Conservation (phyloP, 2,329 filamentous ascomycete genomes). For the Penicillium sp. region DNA sequence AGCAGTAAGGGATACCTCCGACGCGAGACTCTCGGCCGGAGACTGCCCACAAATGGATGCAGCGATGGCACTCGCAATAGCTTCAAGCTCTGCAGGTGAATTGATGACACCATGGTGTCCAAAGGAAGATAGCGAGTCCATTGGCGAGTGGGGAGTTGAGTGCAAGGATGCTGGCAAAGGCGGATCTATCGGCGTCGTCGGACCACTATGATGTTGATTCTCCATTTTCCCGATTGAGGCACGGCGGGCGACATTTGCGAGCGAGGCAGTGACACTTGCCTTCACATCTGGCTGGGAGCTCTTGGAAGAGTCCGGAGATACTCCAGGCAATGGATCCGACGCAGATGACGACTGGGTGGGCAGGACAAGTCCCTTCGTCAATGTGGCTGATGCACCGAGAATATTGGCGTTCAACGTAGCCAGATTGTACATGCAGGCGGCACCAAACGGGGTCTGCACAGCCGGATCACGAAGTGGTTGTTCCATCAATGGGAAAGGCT, state of each 20-base stretch:
- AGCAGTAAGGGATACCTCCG: slow-evolving; percentile 10
- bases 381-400: neutral
- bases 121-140: too few relatives aligned
- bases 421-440: slow-evolving; percentile 19
- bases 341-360: neutral
- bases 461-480: slow-evolving; percentile 19
- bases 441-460: slow-evolving; percentile 21
- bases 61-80: slow-evolving; percentile 1
- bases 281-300: neutral
- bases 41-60: neutral
- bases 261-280: neutral
- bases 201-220: neutral
- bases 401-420: neutral
- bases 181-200: neutral
- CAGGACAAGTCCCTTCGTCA: neutral
- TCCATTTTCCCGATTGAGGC: neutral
- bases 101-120: neutral
- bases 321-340: neutral
- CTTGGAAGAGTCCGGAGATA: neutral
- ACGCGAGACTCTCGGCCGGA: slow-evolving; percentile 7
- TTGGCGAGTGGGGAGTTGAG: too few relatives aligned
- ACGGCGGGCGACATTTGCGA: neutral
- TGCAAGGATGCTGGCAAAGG: too few relatives aligned
- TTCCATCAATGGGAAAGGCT: neutral
- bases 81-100: neutral